Evolutionary conservation across 805 yeast genomes (phyloP).

Genomic region (Cyberlindnera lachancei): DNA sequence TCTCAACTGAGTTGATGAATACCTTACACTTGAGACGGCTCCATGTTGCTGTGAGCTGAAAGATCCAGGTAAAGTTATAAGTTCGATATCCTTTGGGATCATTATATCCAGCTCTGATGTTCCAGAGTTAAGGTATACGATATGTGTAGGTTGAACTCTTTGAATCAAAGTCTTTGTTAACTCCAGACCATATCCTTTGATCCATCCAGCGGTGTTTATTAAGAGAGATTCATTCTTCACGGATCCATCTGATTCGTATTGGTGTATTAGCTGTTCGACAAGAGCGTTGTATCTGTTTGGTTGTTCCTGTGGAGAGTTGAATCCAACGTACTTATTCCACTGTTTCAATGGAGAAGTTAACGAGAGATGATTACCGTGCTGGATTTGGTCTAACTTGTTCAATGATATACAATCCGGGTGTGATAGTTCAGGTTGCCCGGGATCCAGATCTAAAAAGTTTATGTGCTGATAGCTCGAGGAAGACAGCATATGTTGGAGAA

Average conservation of each 20-base stretch:
- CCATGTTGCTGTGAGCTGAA: no score
- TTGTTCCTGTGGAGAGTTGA: conserved; percentile 56
- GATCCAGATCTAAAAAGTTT: conserved; percentile 69
- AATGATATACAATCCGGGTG: conserved; percentile 65
- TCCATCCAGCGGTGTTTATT: conserved; percentile 87
- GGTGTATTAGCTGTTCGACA: conserved; percentile 33
- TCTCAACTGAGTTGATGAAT: conserved; percentile 47
- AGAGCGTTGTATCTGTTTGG: conserved; percentile 48
- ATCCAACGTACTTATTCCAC: conserved; percentile 46
- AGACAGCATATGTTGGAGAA: conserved; percentile 41
- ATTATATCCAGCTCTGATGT: conserved; percentile 18
- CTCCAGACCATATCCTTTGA: conserved; percentile 77
- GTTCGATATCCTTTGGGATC: conserved; percentile 22
- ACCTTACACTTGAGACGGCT: conserved; percentile 18
- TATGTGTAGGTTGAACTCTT: conserved; percentile 43
- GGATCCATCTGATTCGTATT: conserved; percentile 25
- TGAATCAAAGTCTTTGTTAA: conserved; percentile 40
- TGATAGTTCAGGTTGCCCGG: conserved; percentile 81
- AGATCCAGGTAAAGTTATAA: conserved; percentile 31
- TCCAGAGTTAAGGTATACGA: conserved; percentile 47
- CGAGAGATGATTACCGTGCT: conserved; percentile 30
- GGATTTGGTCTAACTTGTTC: conserved; percentile 25
- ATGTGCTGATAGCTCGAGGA: conserved; percentile 23
- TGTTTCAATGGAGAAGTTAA: conserved; percentile 9
- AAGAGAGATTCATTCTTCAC: conserved; percentile 32